phyloP scores from a whole-genome alignment of 805 yeast genomes.

The Candida michaelii region DNA sequence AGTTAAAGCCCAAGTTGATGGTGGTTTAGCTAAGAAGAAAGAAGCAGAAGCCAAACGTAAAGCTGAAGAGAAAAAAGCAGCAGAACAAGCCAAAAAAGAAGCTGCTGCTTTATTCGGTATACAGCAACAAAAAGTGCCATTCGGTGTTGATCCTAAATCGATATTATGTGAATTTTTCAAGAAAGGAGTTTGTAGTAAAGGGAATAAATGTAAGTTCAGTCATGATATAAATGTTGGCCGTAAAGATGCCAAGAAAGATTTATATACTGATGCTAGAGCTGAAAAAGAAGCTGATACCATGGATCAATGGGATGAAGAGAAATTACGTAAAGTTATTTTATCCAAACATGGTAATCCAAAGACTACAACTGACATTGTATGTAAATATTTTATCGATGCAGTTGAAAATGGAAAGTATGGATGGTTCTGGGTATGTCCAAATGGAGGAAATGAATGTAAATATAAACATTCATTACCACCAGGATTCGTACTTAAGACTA shows the following conservation, averaged over 20 bases:
- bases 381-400: conserved; percentile 93
- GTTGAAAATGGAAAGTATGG: conserved; percentile 97
- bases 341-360: conserved; percentile 94
- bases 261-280: conserved; percentile 84
- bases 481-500: conserved; percentile 94
- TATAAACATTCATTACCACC: conserved; percentile 95
- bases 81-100: conserved; percentile 85
- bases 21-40: conserved; percentile 57
- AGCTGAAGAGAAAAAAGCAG: conserved; percentile 82
- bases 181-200: conserved; percentile 81
- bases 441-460: conserved; percentile 89
- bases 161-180: conserved; percentile 88
- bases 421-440: conserved; percentile 99
- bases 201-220: conserved; percentile 85
- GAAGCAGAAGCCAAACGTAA: conserved; percentile 71
- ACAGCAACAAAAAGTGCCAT: conserved; percentile 81
- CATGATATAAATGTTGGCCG: conserved; percentile 86
- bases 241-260: conserved; percentile 85
- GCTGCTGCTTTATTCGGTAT: conserved; percentile 77
- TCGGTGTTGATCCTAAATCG: conserved; percentile 96
- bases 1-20: conserved; percentile 44
- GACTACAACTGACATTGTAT: conserved; percentile 92
- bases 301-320: conserved; percentile 98
- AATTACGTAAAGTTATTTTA: conserved; percentile 77
- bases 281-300: conserved; percentile 79